phyloP scores from a whole-genome alignment of 2,329 filamentous ascomycete genomes.

The Hymenoscyphus scutula region DNA sequence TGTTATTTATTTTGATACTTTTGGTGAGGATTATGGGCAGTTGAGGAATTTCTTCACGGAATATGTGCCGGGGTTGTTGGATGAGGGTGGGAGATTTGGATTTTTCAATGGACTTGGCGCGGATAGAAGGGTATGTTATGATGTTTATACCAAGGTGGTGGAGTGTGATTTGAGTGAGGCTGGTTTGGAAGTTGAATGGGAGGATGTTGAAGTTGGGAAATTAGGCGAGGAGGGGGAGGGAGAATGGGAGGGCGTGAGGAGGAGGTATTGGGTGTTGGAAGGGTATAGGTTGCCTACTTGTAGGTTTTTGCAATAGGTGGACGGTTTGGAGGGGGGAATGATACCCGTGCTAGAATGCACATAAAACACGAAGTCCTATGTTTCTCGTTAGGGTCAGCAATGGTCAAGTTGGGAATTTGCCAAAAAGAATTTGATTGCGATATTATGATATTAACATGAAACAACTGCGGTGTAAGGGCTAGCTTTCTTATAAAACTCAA shows the following conservation, averaged over 20 bases:
- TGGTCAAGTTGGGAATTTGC: background rate
- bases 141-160: slow-evolving; percentile 89
- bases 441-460: too few species aligned
- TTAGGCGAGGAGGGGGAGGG: slow-evolving; percentile 65
- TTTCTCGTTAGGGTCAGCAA: too few species aligned
- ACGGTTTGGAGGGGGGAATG: slow-evolving; percentile 1
- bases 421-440: too few species aligned
- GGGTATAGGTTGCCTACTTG: slow-evolving; percentile 73
- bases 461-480: too few species aligned
- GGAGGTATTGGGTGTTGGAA: slow-evolving; percentile 86
- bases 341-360: slow-evolving; percentile 12
- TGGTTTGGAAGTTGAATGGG: slow-evolving; percentile 86
- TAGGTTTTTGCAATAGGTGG: slow-evolving; percentile 55
- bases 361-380: background rate
- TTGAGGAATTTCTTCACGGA: slow-evolving; percentile 86
- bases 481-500: too few species aligned
- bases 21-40: slow-evolving; percentile 88
- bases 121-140: slow-evolving; percentile 89
- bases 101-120: slow-evolving; percentile 92
- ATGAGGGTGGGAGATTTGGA: slow-evolving; percentile 71
- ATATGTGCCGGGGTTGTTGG: slow-evolving; percentile 75
- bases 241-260: slow-evolving; percentile 85
- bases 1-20: slow-evolving; percentile 96
- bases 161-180: slow-evolving; percentile 90
- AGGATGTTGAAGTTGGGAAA: slow-evolving; percentile 63